Percentiles rank a stretch among this genome's conserved stretches.
Conservation (phyloP, 257 asterid genomes). For the Gardenia jasminoides region DNA sequence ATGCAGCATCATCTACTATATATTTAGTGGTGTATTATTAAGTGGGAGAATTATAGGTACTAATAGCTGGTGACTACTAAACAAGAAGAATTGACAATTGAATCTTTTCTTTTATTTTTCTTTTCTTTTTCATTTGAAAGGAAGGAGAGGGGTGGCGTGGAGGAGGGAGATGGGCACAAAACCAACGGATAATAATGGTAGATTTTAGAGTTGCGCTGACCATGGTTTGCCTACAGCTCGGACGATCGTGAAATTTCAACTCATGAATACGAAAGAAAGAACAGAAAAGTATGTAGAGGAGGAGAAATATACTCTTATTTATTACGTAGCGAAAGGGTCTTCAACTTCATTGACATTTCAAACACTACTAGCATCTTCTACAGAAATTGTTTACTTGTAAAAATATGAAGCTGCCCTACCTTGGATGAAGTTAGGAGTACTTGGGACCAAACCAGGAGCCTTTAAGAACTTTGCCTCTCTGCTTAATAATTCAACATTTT, state of each 20-base stretch:
- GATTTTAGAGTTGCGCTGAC: neutral
- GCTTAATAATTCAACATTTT: too few relatives aligned
- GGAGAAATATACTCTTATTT: neutral
- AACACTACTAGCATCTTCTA: neutral
- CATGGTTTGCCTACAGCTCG: slow-evolving; percentile 8
- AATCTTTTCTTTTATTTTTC: neutral
- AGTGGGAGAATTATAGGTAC: neutral
- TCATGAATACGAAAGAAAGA: too few relatives aligned
- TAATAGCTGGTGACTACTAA: neutral
- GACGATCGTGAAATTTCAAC: slow-evolving; percentile 4
- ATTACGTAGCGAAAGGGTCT: neutral
- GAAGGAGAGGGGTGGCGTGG: too few relatives aligned
- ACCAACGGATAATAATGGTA: neutral
- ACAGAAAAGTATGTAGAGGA: neutral
- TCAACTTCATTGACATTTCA: neutral
- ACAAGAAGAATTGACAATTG: slow-evolving; percentile 1
- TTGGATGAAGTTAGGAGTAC: too few relatives aligned
- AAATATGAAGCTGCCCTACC: too few relatives aligned
- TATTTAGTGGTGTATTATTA: too few relatives aligned
- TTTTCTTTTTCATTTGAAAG: too few relatives aligned
- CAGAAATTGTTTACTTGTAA: too few relatives aligned
- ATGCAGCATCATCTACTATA: neutral
- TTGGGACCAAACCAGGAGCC: too few relatives aligned
- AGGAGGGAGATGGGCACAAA: too few relatives aligned
- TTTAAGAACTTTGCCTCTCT: too few relatives aligned